Evolutionary conservation across 768 basidiomycete genomes (phyloP).

Genomic region (Ramaria rubella): DNA sequence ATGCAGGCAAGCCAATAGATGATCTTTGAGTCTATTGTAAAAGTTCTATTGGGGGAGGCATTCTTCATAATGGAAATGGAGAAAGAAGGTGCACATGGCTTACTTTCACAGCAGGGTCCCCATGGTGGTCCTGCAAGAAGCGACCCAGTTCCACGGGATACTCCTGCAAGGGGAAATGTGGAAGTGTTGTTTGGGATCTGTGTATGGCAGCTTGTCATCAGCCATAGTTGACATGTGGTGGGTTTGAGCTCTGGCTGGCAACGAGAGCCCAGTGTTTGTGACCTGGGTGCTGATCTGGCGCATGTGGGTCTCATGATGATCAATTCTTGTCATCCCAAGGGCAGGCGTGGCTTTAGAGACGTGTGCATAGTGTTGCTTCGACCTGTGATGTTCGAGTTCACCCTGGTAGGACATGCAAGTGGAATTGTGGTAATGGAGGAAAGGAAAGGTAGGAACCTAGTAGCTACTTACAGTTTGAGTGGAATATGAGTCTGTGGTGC

Average conservation of each 20-base stretch:
- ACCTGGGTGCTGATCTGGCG: neutral
- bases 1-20: slow-evolving; percentile 16
- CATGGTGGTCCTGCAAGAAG: neutral
- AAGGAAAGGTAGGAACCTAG: neutral
- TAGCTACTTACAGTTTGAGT: slow-evolving; percentile 27
- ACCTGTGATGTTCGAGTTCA: slow-evolving; percentile 30
- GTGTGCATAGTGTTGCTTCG: slow-evolving; percentile 32
- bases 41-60: neutral
- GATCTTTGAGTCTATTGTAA: slow-evolving; percentile 3
- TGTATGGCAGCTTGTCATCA: neutral
- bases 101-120: neutral
- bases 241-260: neutral
- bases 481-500: slow-evolving; percentile 31
- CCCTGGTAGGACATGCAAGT: too few species aligned
- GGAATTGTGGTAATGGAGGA: too few species aligned
- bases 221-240: neutral
- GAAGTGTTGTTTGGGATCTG: neutral
- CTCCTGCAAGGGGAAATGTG: neutral
- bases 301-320: slow-evolving; percentile 11
- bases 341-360: slow-evolving; percentile 21
- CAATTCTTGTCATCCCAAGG: slow-evolving; percentile 19
- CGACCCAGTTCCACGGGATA: neutral
- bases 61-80: neutral
- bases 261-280: neutral
- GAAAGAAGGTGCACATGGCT: neutral